Percentiles rank a stretch among this genome's conserved stretches.
Conservation (phyloP, 179 eudicot species). For the Sideroxylon spinosum region DNA sequence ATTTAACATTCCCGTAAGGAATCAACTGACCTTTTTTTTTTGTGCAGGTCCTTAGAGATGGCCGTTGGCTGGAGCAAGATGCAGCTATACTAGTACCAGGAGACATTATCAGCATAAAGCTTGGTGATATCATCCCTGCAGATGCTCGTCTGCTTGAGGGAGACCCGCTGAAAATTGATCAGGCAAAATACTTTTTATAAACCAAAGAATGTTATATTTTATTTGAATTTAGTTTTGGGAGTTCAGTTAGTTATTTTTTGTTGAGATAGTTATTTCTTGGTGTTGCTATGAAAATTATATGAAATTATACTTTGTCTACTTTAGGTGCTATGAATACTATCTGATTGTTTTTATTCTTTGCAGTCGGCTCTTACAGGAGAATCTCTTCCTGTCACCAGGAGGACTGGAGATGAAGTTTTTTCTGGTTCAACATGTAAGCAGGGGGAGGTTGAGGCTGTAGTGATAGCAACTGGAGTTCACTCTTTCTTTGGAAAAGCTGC, state of each 20-base stretch:
- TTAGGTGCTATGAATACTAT: too few relatives aligned
- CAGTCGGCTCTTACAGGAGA: conserved; percentile 71
- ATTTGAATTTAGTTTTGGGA: too few relatives aligned
- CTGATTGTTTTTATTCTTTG: conserved; percentile 8
- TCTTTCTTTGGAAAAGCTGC: conserved; percentile 80
- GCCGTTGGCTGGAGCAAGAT: conserved; percentile 66
- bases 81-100: conserved; percentile 68
- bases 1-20: too few relatives aligned
- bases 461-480: conserved; percentile 70
- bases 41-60: conserved; percentile 59
- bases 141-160: conserved; percentile 77
- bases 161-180: conserved; percentile 65
- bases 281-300: background rate
- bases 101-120: conserved; percentile 68
- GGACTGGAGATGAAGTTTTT: conserved; percentile 55
- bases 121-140: conserved; percentile 77
- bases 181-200: conserved; percentile 32
- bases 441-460: conserved; percentile 71
- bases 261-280: too few relatives aligned
- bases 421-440: conserved; percentile 77
- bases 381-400: conserved; percentile 61
- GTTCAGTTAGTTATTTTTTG: too few relatives aligned
- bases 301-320: background rate
- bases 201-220: background rate
- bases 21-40: background rate